Evolutionary conservation across 1,139 yeast species (phyloP), one percentile per base, ranked within the genome.

Genomic region (Eremothecium sinecaudum): DNA sequence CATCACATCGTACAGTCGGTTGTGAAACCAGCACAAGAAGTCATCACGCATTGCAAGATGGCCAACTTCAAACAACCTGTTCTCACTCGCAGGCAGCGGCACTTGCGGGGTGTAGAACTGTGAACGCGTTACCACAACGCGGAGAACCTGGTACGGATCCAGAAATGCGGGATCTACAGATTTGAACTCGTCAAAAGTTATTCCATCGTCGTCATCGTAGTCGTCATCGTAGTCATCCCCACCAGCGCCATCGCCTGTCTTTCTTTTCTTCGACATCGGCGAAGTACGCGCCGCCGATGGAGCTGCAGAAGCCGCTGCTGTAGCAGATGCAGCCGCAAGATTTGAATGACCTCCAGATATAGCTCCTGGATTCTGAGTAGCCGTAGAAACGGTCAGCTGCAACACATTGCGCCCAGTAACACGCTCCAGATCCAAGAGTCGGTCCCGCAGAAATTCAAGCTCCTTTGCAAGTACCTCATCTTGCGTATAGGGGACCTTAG

Each of bases 361-460:
- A 20, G 13, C 18, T n/a, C 21, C 28, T 4, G 16, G 3, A n/a
- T 12, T 24, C 17, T n/a, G 17, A n/a, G 28, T 11, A 16, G 16
- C 16, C 17, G 14, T 9, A 4, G 28, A 15, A 8, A 7, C 11
- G 12, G 20, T 34, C 23, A 10, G 15, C 10, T 7, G 8, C 14
- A 23, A 8, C 21, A 27, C 15, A 5, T 18, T 18, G 21, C 24
- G 48, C 4, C 58, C 57, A 3, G 56, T 50, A 5, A 51, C 41
- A 14, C 48, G 51, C 35, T 50, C 53, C 32, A 54, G 41, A 35
- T 51, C 57, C 13, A 45, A 20, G 25, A 54, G 30, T 33, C 58
- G 46, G n/a, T 43, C 38, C 31, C 42, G 50, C 28, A 53, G 38
- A 31, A 52, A 50, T 12, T 43, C 44, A 41, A 53, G 41, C 37